phyloP scores from a whole-genome alignment of 306 rosid genomes.

The Heteromeles arbutifolia region DNA sequence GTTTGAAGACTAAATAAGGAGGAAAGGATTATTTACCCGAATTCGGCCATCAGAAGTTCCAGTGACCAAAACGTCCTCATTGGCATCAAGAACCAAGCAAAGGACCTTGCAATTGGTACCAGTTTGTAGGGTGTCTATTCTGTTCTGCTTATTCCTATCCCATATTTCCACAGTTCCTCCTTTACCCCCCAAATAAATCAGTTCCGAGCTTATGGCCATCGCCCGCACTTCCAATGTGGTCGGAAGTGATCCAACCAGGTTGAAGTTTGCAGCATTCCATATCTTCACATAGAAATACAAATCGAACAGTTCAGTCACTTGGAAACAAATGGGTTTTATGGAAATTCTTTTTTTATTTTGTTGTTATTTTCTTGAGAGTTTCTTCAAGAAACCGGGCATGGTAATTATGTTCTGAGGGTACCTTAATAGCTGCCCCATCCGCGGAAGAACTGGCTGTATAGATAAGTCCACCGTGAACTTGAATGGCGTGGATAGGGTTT shows the following conservation, averaged over 20 bases:
- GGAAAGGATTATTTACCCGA: constrained; percentile 43
- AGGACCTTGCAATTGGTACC: constrained; percentile 54
- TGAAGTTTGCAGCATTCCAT: constrained; percentile 58
- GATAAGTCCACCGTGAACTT: constrained; percentile 53
- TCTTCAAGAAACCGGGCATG: neutral
- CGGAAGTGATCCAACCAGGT: constrained; percentile 54
- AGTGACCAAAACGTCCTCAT: constrained; percentile 64
- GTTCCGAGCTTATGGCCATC: constrained; percentile 68
- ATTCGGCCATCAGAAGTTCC: constrained; percentile 87
- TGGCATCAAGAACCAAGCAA: constrained; percentile 60
- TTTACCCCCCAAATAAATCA: constrained; percentile 81
- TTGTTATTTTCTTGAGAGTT: neutral
- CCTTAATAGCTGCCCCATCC: constrained; percentile 82
- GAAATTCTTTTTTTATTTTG: neutral
- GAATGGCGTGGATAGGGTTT: constrained; percentile 60
- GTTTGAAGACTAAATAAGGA: neutral
- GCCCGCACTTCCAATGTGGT: constrained; percentile 64
- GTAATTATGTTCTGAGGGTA: constrained; percentile 18
- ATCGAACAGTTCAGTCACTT: constrained; percentile 8
- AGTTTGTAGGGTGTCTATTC: constrained; percentile 54
- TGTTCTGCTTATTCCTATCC: constrained; percentile 55
- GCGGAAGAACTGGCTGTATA: constrained; percentile 62
- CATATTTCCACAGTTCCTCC: constrained; percentile 81
- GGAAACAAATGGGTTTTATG: neutral
- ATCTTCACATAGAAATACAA: constrained; percentile 34